These are phyloP conservation scores for Trifolium dubium DNA, from an alignment of 306 rosid species.

Conservation along the genomic window DNA sequence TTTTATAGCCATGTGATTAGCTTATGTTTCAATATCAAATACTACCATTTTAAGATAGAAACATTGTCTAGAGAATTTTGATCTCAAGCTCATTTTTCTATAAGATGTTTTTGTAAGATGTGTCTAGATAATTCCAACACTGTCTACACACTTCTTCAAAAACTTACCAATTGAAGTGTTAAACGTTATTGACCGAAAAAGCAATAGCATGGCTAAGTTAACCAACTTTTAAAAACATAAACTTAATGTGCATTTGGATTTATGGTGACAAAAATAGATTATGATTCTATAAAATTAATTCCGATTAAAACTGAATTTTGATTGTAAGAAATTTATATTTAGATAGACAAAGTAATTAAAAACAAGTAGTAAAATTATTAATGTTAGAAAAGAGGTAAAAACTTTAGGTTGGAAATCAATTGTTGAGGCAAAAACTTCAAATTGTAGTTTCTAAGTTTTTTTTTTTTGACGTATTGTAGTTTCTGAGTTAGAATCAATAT, in stretches of 20 bases:
- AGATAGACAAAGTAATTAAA: too few species aligned
- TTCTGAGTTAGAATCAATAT: not conserved
- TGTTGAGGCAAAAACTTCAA: not conserved
- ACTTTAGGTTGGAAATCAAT: not conserved
- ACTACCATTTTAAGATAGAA: not conserved
- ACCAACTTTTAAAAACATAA: not conserved
- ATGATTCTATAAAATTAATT: too few species aligned
- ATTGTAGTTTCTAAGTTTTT: not conserved
- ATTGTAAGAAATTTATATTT: too few species aligned
- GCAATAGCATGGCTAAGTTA: not conserved
- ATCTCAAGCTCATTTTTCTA: not conserved
- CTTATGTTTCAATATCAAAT: slow-evolving; percentile 11
- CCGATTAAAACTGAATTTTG: too few species aligned
- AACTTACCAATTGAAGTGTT: not conserved
- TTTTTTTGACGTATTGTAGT: too few species aligned
- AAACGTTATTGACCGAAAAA: not conserved
- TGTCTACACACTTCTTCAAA: slow-evolving; percentile 12
- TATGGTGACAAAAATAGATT: too few species aligned
- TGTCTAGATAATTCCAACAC: slow-evolving; percentile 13
- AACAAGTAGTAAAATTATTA: too few species aligned
- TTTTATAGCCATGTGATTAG: not conserved
- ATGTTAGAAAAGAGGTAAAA: too few species aligned
- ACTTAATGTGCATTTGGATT: not conserved
- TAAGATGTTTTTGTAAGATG: not conserved
- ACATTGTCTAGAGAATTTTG: not conserved